Evolutionary conservation across 495 filamentous ascomycete species (phyloP).

Genomic region (Lentithecium fluviatile): DNA sequence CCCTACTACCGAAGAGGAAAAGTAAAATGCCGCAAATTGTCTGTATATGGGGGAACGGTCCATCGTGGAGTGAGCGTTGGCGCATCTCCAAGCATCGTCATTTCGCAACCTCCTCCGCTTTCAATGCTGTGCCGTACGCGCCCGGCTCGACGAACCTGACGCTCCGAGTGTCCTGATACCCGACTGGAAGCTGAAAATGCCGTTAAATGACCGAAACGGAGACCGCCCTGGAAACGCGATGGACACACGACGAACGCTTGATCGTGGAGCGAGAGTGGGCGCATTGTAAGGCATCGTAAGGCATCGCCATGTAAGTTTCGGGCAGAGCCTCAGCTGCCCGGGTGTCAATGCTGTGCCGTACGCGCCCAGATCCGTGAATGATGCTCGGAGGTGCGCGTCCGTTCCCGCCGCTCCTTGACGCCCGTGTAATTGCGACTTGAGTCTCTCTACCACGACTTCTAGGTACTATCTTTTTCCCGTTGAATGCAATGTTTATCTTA

Average conservation of each 20-base stretch:
- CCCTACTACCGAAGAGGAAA: conserved; percentile 10
- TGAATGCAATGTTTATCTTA: no score
- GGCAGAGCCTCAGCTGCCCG: not conserved
- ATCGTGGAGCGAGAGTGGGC: conserved; percentile 3
- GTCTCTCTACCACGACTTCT: no score
- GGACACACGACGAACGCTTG: not conserved
- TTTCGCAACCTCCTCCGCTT: conserved; percentile 2
- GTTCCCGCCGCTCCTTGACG: conserved; percentile 16
- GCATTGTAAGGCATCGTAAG: not conserved
- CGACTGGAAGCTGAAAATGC: not conserved
- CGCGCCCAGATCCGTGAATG: conserved; percentile 23
- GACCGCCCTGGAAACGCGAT: no score
- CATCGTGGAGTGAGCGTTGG: conserved; percentile 6
- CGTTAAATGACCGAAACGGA: no score
- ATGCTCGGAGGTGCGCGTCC: not conserved
- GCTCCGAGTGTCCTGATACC: not conserved
- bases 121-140: conserved; percentile 23
- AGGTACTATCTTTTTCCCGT: no score
- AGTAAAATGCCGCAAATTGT: conserved; percentile 17
- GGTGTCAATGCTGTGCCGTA: conserved; percentile 12
- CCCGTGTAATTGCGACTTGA: conserved; percentile 33
- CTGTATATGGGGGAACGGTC: conserved; percentile 15
- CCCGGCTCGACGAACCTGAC: conserved; percentile 8
- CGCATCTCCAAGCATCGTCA: not conserved
- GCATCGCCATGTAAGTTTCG: no score